Evolutionary conservation across 306 rosid species (phyloP).

Genomic region (Amphicarpaea edgeworthii): DNA sequence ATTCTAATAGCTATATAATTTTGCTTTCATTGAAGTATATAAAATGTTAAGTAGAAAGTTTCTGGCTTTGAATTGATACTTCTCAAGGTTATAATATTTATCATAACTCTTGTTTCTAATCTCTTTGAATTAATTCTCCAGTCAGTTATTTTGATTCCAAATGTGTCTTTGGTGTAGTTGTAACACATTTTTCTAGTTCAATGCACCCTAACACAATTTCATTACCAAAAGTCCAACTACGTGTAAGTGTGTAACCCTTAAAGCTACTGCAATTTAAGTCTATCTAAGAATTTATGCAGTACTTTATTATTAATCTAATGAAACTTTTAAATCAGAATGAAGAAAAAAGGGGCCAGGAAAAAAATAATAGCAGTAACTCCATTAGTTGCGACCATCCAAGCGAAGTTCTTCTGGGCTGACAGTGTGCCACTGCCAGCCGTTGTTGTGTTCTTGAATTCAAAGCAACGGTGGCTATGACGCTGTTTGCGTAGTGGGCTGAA

Average conservation of each 20-base stretch:
- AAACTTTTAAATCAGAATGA: background rate
- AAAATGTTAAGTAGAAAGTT: background rate
- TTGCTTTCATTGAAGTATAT: no score
- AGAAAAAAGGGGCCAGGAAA: background rate
- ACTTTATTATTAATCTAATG: background rate
- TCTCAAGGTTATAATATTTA: background rate
- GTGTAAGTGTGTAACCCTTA: background rate
- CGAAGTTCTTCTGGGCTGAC: conserved; percentile 98
- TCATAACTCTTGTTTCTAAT: background rate
- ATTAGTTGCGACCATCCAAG: conserved; percentile 82
- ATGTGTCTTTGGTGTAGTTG: background rate
- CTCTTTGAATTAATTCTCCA: background rate
- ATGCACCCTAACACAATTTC: background rate
- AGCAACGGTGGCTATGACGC: no score
- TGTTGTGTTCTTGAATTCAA: no score
- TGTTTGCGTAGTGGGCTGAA: no score
- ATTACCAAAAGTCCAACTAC: background rate
- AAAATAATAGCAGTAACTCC: conserved; percentile 46
- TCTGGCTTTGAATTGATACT: background rate
- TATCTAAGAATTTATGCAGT: background rate
- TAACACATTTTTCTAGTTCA: background rate
- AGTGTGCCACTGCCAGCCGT: no score
- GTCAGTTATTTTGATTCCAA: background rate
- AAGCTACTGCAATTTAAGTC: background rate
- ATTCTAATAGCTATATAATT: no score